phyloP scores from a whole-genome alignment of 805 yeast genomes.

The Kluyveromyces starmeri region DNA sequence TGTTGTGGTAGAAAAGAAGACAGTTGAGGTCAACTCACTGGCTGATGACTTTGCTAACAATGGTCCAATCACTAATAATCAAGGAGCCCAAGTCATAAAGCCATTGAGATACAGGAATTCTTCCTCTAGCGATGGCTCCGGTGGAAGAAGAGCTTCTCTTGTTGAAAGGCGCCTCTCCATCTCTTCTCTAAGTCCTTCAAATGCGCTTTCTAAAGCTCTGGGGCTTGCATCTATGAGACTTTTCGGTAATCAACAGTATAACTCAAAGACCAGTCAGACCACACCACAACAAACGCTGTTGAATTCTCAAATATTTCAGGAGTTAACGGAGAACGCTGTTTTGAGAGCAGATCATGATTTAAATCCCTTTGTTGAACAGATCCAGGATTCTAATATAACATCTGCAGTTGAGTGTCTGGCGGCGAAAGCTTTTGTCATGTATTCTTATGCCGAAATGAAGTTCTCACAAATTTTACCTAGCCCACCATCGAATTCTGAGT shows the following conservation, averaged over 20 bases:
- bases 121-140: slow-evolving; percentile 41
- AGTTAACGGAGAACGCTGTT: slow-evolving; percentile 26
- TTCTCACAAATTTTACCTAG: slow-evolving; percentile 79
- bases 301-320: slow-evolving; percentile 23
- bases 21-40: slow-evolving; percentile 89
- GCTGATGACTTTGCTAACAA: slow-evolving; percentile 83
- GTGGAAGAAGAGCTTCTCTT: slow-evolving; percentile 50
- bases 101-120: slow-evolving; percentile 21
- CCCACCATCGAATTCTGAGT: slow-evolving; percentile 20
- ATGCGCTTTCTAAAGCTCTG: slow-evolving; percentile 80
- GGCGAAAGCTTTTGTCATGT: slow-evolving; percentile 84
- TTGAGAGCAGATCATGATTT: slow-evolving; percentile 19
- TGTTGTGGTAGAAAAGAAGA: slow-evolving; percentile 89
- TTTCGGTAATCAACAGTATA: slow-evolving; percentile 44
- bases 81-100: slow-evolving; percentile 38
- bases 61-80: slow-evolving; percentile 27
- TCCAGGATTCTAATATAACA: slow-evolving; percentile 33
- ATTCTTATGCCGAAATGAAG: slow-evolving; percentile 84
- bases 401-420: slow-evolving; percentile 61
- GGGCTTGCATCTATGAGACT: slow-evolving; percentile 81
- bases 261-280: slow-evolving; percentile 11
- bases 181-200: slow-evolving; percentile 65
- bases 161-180: slow-evolving; percentile 58
- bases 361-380: slow-evolving; percentile 12
- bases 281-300: slow-evolving; percentile 13